phyloP scores from a whole-genome alignment of 2,329 filamentous ascomycete genomes.

The Ceratocystis eucalypticola region DNA sequence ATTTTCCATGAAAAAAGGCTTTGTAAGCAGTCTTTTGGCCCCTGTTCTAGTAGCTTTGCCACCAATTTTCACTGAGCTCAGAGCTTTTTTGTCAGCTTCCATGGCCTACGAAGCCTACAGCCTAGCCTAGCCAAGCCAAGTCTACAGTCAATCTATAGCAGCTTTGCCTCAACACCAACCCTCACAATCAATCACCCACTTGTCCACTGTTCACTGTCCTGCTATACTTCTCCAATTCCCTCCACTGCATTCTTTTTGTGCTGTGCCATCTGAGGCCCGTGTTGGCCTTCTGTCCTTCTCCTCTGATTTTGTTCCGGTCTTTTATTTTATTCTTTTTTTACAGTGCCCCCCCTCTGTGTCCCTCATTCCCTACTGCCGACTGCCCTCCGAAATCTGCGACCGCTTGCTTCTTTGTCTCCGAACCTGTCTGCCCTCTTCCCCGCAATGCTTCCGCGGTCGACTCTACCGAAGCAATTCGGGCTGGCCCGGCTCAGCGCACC shows the following conservation, averaged over 20 bases:
- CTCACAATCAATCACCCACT: not conserved
- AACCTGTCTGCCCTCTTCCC: not conserved
- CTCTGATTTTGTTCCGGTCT: not conserved
- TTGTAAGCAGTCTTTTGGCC: slow-evolving; percentile 13
- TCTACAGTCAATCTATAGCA: too few relatives aligned
- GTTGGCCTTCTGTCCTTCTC: not conserved
- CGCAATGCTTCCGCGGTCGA: slow-evolving; percentile 18
- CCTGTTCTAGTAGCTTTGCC: not conserved
- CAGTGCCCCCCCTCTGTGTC: not conserved
- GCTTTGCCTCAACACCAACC: too few relatives aligned
- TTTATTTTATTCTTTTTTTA: not conserved
- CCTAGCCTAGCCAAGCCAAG: not conserved
- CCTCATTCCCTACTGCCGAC: not conserved
- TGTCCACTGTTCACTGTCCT: not conserved
- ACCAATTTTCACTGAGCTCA: not conserved
- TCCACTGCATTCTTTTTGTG: not conserved
- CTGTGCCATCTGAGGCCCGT: not conserved
- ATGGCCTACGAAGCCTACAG: not conserved
- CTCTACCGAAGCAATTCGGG: slow-evolving; percentile 14
- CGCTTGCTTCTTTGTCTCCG: not conserved
- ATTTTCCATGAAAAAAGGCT: slow-evolving; percentile 16
- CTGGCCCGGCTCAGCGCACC: slow-evolving; percentile 13
- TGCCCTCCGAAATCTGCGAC: not conserved
- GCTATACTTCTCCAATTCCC: not conserved
- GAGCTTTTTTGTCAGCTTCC: not conserved